Base-by-base conservation (phyloP, 2,329 filamentous ascomycete species). In the Thelonectria blattea region DNA sequence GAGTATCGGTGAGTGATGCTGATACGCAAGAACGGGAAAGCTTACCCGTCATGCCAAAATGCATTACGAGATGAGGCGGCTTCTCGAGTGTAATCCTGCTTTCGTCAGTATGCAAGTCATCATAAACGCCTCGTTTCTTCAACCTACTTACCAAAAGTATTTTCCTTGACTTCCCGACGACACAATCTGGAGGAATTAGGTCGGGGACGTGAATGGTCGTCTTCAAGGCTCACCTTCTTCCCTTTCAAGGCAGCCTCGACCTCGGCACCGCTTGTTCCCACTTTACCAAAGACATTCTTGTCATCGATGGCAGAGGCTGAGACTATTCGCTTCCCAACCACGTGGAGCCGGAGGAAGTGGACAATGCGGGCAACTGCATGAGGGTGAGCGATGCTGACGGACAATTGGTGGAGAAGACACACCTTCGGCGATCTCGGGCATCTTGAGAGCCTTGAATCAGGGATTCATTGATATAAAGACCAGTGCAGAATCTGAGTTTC, bases 141-240 rank as follows among this genome's bases (percentile, higher is more conserved):
- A 27, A 22, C n/a, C 12, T 62, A 22, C 77, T 61, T 68, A 85
- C 88, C 95, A 99, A 75, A 99, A 98, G 73, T 98, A 98, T 83
- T 98, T 99, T 10, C 95, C 95, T 74, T 97, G 95, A 61, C 91
- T 92, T 4, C 91, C 91, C 4, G 91, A 91, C 55, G 81, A 82
- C 9, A 86, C 60, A 3, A 88, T 87, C 80, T 81, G 50, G 7
- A 43, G 10, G 20, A 12, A 49, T 63, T 49, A 64, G 51, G 37
- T 15, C 15, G 39, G 32, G 22, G 15, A 3, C 14, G 24, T 42
- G 18, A 22, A 22, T 17, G 30, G 18, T 18, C n/a, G 15, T 30
- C 34, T 53, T 3, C 15, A 41, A 7, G 1, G 5, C 61, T 46
- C 58, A 81, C 80, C 71, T 87, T 92, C 71, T 91, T 94, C 5